Evolutionary conservation across 2,329 filamentous ascomycete species (phyloP).

Genomic region (Alternaria gaisen): DNA sequence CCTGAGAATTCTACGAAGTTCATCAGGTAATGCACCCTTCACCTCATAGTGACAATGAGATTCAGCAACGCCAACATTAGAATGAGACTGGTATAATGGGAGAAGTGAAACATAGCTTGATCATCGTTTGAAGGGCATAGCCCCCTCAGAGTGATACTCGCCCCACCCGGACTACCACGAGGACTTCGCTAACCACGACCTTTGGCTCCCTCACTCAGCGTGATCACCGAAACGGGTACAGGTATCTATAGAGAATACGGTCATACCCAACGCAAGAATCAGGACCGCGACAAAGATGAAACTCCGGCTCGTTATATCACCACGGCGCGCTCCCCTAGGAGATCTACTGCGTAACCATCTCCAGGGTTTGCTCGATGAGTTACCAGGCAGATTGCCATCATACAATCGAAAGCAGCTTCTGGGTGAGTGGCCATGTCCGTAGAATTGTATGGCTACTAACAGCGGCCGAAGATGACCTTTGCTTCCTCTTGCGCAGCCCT

Average conservation of each 20-base stretch:
- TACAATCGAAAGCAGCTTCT: constrained; percentile 16
- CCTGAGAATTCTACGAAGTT: background rate
- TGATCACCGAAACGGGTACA: background rate
- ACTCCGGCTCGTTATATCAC: background rate
- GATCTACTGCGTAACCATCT: constrained; percentile 8
- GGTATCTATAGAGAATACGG: background rate
- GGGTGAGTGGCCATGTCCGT: background rate
- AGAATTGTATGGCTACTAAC: background rate
- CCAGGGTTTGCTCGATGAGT: constrained; percentile 8
- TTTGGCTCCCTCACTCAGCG: background rate
- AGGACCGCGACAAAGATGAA: background rate
- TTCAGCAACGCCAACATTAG: background rate
- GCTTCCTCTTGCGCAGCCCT: constrained; percentile 16
- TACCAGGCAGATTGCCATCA: constrained; percentile 9
- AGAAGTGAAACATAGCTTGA: background rate
- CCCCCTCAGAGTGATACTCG: background rate
- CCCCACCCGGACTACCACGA: background rate
- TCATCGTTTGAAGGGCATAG: background rate
- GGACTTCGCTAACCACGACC: too few relatives aligned
- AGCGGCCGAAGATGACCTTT: constrained; percentile 10
- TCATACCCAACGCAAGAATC: background rate
- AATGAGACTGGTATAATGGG: background rate
- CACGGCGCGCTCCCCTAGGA: background rate
- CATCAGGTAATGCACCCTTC: background rate
- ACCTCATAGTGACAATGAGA: background rate